These are phyloP conservation scores for Saccharomycopsis sp. DNA, from an alignment of 805 yeast genomes.

Conservation along the genomic window DNA sequence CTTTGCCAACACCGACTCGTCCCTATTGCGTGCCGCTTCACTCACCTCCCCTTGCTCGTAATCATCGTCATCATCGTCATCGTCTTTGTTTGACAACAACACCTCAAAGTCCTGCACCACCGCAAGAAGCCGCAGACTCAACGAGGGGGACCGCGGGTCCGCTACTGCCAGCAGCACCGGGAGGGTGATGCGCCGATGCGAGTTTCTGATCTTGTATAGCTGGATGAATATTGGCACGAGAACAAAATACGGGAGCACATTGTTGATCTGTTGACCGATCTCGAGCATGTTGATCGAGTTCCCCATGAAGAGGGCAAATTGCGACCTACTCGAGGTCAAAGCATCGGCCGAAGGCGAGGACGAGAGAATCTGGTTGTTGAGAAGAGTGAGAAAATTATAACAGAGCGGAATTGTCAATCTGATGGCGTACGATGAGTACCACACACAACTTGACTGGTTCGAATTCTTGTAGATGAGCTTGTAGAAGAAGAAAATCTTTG, in stretches of 20 bases:
- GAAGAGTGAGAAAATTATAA: constrained; percentile 65
- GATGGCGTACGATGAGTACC: constrained; percentile 72
- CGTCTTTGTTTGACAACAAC: constrained; percentile 27
- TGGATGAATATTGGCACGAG: constrained; percentile 60
- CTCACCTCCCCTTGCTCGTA: constrained; percentile 17
- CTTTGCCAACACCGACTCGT: neutral
- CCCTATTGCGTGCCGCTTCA: constrained; percentile 3
- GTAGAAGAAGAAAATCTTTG: constrained; percentile 66
- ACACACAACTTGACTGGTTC: constrained; percentile 65
- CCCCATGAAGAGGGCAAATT: constrained; percentile 68
- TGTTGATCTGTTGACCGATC: constrained; percentile 61
- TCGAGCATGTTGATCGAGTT: constrained; percentile 67
- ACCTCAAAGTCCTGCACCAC: constrained; percentile 2
- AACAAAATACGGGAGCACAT: constrained; percentile 66
- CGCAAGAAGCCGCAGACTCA: neutral
- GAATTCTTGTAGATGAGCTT: constrained; percentile 64
- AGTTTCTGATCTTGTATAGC: constrained; percentile 46
- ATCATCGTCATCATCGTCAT: constrained; percentile 31
- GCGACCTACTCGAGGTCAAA: constrained; percentile 24
- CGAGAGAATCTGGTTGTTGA: constrained; percentile 26
- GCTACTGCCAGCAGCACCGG: too few species aligned
- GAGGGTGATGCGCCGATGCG: constrained; percentile 1
- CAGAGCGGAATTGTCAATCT: constrained; percentile 76
- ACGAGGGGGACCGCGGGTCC: neutral
- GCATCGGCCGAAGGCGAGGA: neutral